Conservation (phyloP, 176 grass and related monocot genomes). For the Oryza nivara region DNA sequence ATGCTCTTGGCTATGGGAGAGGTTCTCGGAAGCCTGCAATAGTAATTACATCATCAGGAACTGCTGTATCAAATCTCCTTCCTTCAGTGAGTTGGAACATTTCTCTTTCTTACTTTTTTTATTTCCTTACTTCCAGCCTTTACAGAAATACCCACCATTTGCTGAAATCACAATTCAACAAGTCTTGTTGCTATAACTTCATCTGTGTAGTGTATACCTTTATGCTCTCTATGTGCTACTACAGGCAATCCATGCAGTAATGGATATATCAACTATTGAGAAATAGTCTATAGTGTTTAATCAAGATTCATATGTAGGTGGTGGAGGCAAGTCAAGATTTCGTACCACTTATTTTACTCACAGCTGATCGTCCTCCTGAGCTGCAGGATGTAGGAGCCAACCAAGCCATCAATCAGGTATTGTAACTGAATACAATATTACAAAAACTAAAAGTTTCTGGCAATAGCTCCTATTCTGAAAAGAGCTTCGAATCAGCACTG, state of each 20-base stretch:
- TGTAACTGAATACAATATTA: slow-evolving; percentile 22
- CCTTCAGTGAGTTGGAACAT: slow-evolving; percentile 70
- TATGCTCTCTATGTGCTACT: neutral
- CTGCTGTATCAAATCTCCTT: slow-evolving; percentile 96
- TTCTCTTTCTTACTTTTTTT: slow-evolving; percentile 24
- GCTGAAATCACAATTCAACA: neutral
- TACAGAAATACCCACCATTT: slow-evolving; percentile 10
- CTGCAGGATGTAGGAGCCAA: slow-evolving; percentile 91
- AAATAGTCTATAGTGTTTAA: slow-evolving; percentile 29
- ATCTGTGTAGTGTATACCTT: slow-evolving; percentile 10
- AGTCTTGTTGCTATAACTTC: slow-evolving; percentile 20
- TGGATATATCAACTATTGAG: neutral
- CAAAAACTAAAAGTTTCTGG: slow-evolving; percentile 38
- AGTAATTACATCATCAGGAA: slow-evolving; percentile 97
- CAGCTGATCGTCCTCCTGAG: slow-evolving; percentile 93
- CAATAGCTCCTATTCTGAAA: neutral
- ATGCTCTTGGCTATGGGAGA: slow-evolving; percentile 92
- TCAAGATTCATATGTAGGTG: slow-evolving; percentile 58
- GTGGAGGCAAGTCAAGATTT: slow-evolving; percentile 94
- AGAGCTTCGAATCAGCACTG: neutral
- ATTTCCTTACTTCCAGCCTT: slow-evolving; percentile 27
- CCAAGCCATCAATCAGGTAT: slow-evolving; percentile 93
- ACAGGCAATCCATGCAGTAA: neutral
- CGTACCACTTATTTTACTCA: slow-evolving; percentile 82
- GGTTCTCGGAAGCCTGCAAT: slow-evolving; percentile 74